A percentile compares a stretch with the other conserved stretches of the same genome.
phyloP scores from a whole-genome alignment of 768 basidiomycete genomes.

The Asterophora lycoperdoides region DNA sequence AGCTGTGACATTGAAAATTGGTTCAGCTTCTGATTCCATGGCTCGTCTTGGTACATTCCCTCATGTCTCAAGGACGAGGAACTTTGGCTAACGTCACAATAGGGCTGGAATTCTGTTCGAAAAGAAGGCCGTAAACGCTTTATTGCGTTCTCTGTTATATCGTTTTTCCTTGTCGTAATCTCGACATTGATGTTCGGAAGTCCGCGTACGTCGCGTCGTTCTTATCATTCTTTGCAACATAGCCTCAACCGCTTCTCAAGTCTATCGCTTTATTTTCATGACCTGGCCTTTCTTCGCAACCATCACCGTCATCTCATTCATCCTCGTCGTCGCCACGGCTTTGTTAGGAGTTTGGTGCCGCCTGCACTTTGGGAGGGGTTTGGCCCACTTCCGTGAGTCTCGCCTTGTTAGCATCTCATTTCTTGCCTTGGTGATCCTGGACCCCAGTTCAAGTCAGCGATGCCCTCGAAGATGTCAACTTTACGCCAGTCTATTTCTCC shows the following conservation, averaged over 20 bases:
- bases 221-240: background rate
- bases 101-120: constrained; percentile 51
- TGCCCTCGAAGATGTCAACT: constrained; percentile 38
- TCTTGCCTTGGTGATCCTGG: background rate
- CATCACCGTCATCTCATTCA: constrained; percentile 38
- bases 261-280: constrained; percentile 39
- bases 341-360: constrained; percentile 45
- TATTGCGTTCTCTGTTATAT: constrained; percentile 34
- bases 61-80: background rate
- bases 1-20: background rate
- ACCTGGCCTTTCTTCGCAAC: constrained; percentile 48
- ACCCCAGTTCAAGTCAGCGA: constrained; percentile 35
- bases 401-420: background rate
- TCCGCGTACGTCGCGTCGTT: constrained; percentile 28
- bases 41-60: constrained; percentile 36
- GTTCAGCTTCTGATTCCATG: constrained; percentile 42
- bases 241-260: constrained; percentile 19
- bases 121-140: constrained; percentile 39
- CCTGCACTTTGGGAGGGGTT: constrained; percentile 50
- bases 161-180: constrained; percentile 33
- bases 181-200: constrained; percentile 42
- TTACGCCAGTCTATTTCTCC: constrained; percentile 39
- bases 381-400: constrained; percentile 47
- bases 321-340: constrained; percentile 38
- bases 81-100: background rate